Evolutionary conservation across 768 basidiomycete species (phyloP).

Genomic region (Clavaria fumosa): DNA sequence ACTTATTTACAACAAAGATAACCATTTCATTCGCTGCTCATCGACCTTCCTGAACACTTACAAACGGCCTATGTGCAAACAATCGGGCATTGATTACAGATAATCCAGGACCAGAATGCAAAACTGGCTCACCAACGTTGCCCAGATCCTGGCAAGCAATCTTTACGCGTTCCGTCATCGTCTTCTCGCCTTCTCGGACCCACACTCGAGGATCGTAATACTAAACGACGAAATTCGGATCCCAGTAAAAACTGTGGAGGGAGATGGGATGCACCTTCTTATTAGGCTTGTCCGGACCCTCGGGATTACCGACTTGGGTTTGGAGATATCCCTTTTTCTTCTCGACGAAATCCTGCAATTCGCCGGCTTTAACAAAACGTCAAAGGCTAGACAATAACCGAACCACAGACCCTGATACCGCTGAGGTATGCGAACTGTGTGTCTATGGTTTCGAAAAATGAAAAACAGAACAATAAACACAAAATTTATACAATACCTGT

Average conservation of each 20-base stretch:
- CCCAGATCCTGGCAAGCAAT: slow-evolving; percentile 88
- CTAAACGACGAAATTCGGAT: slow-evolving; percentile 20
- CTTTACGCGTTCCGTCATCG: slow-evolving; percentile 72
- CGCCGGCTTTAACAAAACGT: slow-evolving; percentile 1
- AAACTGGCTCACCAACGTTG: slow-evolving; percentile 25
- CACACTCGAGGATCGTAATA: slow-evolving; percentile 94
- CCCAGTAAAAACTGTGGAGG: not conserved
- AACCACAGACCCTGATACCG: slow-evolving; percentile 53
- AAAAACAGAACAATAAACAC: not conserved
- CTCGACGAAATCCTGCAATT: slow-evolving; percentile 58
- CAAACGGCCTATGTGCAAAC: too few species aligned
- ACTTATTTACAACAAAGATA: too few species aligned
- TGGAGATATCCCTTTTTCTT: slow-evolving; percentile 81
- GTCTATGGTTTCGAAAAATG: slow-evolving; percentile 22
- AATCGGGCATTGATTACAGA: too few species aligned
- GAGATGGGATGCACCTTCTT: slow-evolving; percentile 57
- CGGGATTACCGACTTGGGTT: slow-evolving; percentile 93
- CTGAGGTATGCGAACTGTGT: slow-evolving; percentile 83
- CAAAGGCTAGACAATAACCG: not conserved
- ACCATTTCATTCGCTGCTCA: too few species aligned
- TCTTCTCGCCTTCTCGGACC: slow-evolving; percentile 98
- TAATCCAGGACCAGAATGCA: not conserved
- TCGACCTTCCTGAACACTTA: too few species aligned
- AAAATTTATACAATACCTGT: slow-evolving; percentile 24
- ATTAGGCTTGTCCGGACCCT: slow-evolving; percentile 94